Conservation (phyloP, 1,284 basidiomycete genomes). For the Tilletia indica region DNA sequence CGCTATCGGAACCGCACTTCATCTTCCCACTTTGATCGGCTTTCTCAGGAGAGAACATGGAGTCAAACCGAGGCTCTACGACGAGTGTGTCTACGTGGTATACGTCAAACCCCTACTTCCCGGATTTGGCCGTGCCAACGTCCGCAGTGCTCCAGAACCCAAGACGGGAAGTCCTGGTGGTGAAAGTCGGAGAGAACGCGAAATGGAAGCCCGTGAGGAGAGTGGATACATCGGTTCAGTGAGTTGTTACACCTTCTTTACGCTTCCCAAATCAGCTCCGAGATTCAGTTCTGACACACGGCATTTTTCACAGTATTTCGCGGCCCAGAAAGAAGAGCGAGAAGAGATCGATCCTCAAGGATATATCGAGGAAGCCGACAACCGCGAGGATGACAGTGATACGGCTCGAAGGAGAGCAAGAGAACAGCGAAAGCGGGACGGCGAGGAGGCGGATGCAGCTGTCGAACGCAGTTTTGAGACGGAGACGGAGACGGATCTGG, state of each 20-base stretch:
- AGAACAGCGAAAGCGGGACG: conserved; percentile 18
- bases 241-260: not conserved
- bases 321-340: conserved; percentile 41
- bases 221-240: conserved; percentile 73
- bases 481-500: conserved; percentile 36
- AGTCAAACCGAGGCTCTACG: conserved; percentile 80
- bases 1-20: conserved; percentile 71
- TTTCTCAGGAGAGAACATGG: conserved; percentile 92
- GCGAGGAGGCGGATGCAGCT: conserved; percentile 22
- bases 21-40: conserved; percentile 49
- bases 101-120: conserved; percentile 88
- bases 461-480: conserved; percentile 17
- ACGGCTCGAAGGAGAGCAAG: conserved; percentile 4
- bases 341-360: conserved; percentile 51
- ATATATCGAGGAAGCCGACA: conserved; percentile 51
- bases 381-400: conserved; percentile 22
- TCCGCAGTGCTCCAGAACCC: conserved; percentile 71
- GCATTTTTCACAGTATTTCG: conserved; percentile 37
- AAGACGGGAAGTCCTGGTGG: conserved; percentile 63
- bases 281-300: not conserved
- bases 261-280: not conserved
- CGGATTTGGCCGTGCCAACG: conserved; percentile 80
- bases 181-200: conserved; percentile 65
- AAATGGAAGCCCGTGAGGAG: conserved; percentile 82
- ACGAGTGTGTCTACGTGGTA: conserved; percentile 88